A percentile compares a stretch with the other conserved stretches of the same genome.
These are phyloP conservation scores for Noccaea bulbosa DNA, from an alignment of 345 rosid species.

Conservation along the genomic window DNA sequence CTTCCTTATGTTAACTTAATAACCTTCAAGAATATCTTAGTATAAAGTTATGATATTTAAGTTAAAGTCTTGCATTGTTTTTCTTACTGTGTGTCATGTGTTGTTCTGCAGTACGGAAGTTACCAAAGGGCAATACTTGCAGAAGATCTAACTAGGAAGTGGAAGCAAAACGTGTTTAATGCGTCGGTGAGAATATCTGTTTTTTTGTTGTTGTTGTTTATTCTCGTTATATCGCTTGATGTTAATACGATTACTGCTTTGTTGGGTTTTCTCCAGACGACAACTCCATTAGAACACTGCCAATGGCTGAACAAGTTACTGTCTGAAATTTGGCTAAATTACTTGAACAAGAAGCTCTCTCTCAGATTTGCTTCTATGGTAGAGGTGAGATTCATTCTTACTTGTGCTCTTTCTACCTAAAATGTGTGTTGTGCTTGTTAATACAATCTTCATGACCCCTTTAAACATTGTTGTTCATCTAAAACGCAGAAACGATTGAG, in stretches of 20 bases:
- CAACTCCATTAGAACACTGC: conserved; percentile 89
- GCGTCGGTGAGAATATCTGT: conserved; percentile 53
- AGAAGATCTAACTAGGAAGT: conserved; percentile 84
- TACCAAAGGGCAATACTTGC: conserved; percentile 65
- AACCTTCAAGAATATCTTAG: not conserved
- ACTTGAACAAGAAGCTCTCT: conserved; percentile 72
- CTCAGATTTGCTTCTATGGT: conserved; percentile 70
- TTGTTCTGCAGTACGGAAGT: conserved; percentile 62
- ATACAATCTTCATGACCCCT: not conserved
- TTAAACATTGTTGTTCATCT: conserved; percentile 19
- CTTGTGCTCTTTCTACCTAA: not conserved
- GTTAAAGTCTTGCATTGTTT: not conserved
- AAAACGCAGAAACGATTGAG: conserved; percentile 78
- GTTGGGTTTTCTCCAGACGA: conserved; percentile 55
- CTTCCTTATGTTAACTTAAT: conserved; percentile 10
- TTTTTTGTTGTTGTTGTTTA: not conserved
- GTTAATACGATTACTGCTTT: conserved; percentile 8
- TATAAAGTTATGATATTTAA: not conserved
- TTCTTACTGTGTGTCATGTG: conserved; percentile 11
- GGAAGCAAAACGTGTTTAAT: conserved; percentile 68
- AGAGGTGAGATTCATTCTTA: conserved; percentile 59
- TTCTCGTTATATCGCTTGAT: conserved; percentile 11
- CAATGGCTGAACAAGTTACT: conserved; percentile 94
- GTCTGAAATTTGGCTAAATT: conserved; percentile 78
- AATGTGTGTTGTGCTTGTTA: not conserved